Evolutionary conservation across 208 protist genomes (phyloP), one percentile per base, ranked within the genome.

Genomic region (Crithidia fasciculata): DNA sequence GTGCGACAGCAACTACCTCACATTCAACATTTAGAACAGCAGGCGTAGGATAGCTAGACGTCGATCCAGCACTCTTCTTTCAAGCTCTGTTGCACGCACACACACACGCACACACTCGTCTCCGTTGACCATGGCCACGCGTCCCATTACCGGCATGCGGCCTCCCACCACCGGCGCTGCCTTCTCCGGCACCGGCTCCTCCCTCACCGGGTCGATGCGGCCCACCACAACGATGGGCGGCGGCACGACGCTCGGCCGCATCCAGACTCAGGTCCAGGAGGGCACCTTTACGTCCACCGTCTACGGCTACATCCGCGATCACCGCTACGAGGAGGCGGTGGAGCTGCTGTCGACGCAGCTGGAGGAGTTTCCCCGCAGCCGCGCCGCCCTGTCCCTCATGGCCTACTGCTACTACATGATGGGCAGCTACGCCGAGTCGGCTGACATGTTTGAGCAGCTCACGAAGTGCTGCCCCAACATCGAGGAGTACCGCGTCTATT

Each of bases 391-490:
- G n/a, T 98, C 96, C 5, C 89, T 99, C 13, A 90, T 99, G 74
- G 98, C 87, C 8, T 99, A 99, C 85, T 98, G 95, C 82, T 94
- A 98, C 81, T 99, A 98, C 84, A 88, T 98, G 74, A 82, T 96
- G 45, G 93, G 97, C 49, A 93, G 98, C 67, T 99, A 96, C 81
- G 85, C 69, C 4, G 80, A 88, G 64, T 83, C 97, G 6, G 90
- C 97, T 7, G 82, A 75, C 58, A 67, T 96, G 79, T 98, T 98
- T 76, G 94, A 97, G 70, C 88, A 96, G 76, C 83, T 99, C 9
- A 76, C 91, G 7, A 92, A 91, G 73, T 65, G 96, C n/a, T 98
- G 92, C 85, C 97, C 97, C 9, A 78, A 89, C 47, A 93, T 98
- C 13, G 95, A 97, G 57, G 90, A 98, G 83, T 99, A 99, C 86